phyloP scores from a whole-genome alignment of 202 grass and related monocot genomes.

The Dendrocalamus latiflorus region DNA sequence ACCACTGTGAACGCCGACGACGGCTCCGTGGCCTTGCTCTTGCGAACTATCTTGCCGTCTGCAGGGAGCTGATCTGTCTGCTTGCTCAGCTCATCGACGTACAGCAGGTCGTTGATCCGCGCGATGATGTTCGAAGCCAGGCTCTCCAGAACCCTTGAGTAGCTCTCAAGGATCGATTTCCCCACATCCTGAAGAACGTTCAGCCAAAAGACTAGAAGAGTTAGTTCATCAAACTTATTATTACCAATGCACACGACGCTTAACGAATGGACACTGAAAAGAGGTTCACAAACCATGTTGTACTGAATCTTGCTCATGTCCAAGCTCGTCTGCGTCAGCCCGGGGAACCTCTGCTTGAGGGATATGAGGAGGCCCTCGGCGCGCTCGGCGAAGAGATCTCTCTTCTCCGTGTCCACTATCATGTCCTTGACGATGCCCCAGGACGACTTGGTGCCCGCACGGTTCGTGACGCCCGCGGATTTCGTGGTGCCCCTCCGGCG shows the following conservation, averaged over 20 bases:
- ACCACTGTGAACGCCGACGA: too few species aligned
- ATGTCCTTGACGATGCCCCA: conserved; percentile 88
- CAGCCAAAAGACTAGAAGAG: not conserved
- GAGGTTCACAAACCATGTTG: conserved; percentile 55
- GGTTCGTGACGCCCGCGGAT: conserved; percentile 14
- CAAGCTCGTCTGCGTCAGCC: conserved; percentile 81
- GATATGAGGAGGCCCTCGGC: conserved; percentile 74
- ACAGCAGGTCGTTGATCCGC: conserved; percentile 78
- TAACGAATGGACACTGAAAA: not conserved
- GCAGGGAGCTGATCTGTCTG: conserved; percentile 28
- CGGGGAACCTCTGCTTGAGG: conserved; percentile 88
- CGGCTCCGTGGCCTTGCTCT: conserved; percentile 20
- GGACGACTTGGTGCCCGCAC: conserved; percentile 42
- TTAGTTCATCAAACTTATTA: not conserved
- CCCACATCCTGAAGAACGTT: conserved; percentile 71
- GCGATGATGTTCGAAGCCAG: conserved; percentile 87
- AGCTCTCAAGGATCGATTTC: conserved; percentile 92
- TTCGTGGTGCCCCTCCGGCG: conserved; percentile 46
- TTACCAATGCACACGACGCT: too few species aligned
- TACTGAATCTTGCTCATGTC: conserved; percentile 96
- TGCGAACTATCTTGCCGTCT: conserved; percentile 31
- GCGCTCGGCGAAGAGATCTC: too few species aligned
- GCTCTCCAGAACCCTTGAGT: conserved; percentile 96
- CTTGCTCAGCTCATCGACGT: conserved; percentile 64
- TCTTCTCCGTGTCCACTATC: conserved; percentile 70